These are phyloP conservation scores for Tagetes erecta DNA, from an alignment of 129 eudicot genomes.

Conservation along the genomic window DNA sequence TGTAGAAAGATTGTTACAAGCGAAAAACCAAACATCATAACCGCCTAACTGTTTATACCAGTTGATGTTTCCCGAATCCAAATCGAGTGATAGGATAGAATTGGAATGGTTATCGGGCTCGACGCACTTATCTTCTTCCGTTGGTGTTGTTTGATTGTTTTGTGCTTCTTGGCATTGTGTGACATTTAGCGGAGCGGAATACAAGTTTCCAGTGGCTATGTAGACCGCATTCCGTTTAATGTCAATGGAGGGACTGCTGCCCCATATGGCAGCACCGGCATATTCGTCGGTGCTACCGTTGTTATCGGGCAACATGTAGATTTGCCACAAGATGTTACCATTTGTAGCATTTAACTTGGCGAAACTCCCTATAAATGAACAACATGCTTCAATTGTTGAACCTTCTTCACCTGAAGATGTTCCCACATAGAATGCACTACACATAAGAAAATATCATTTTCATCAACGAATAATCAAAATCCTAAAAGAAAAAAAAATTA, in stretches of 20 bases:
- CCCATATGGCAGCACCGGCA: slow-evolving; percentile 79
- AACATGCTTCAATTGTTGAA: slow-evolving; percentile 45
- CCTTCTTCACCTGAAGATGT: slow-evolving; percentile 61
- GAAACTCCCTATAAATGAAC: slow-evolving; percentile 71
- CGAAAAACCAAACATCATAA: slow-evolving; percentile 60
- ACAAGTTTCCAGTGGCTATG: slow-evolving; percentile 66
- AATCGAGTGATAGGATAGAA: slow-evolving; percentile 62
- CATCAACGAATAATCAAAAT: too few species aligned
- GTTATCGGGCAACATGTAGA: slow-evolving; percentile 70
- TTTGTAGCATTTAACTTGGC: slow-evolving; percentile 52
- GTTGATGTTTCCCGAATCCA: slow-evolving; percentile 46
- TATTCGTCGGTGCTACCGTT: slow-evolving; percentile 53
- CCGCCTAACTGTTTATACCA: slow-evolving; percentile 70
- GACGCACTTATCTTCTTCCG: slow-evolving; percentile 49
- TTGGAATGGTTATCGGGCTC: slow-evolving; percentile 56
- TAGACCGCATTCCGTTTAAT: slow-evolving; percentile 41
- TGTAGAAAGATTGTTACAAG: slow-evolving; percentile 52
- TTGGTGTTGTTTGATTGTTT: slow-evolving; percentile 58
- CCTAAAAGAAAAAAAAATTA: too few species aligned
- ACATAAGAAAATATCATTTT: too few species aligned
- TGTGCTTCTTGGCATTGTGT: slow-evolving; percentile 58
- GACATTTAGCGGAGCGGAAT: slow-evolving; percentile 58
- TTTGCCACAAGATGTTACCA: slow-evolving; percentile 67
- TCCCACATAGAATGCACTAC: slow-evolving; percentile 49
- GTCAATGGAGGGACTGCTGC: slow-evolving; percentile 82